Evolutionary conservation across 352 stramenopile species (phyloP), one percentile per base, ranked within the genome.

Genomic region (Thalassiosira mediterranea): DNA sequence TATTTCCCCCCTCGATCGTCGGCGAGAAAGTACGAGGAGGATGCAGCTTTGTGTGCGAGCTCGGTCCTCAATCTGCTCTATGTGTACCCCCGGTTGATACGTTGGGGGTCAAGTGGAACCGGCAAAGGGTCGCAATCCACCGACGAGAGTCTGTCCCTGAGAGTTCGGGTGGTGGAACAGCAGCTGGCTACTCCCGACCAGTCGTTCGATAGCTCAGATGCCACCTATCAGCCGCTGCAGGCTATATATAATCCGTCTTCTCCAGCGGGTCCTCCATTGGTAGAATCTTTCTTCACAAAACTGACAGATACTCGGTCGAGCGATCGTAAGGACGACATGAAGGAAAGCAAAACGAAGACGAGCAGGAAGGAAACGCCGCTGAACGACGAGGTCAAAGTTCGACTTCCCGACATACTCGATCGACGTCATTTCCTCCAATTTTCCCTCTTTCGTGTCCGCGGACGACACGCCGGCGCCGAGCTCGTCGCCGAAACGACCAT

Each of bases 331-430:
- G 59, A 62, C 23, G 42, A 57, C 25, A 62, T 25, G 21, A 56
- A n/a, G 17, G 10, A 63, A n/a, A 25, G 49, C 32, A 67, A 77
- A 61, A 65, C 58, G 51, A 70, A 72, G 28, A 44, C 40, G 26
- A 51, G n/a, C 29, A 49, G 53, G 31, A 63, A 48, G 48, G 72
- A 72, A 29, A 67, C 88, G 56, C 58, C 59, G 25, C 44, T 92
- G 52, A 72, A 66, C 37, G 87, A 93, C 57, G 87, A 93, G 75
- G 72, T 90, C n/a, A 93, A 93, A 60, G 26, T 93, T 48, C 76
- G 82, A 1, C 60, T 93, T 11, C 87, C 87, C 29, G 40, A 79
- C 46, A 56, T 92, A 44, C 59, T 92, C 15, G 84, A 92, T 76
- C 82, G 84, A 26, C 82, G 66, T 34, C 83, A 88, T 59, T 88